Evolutionary conservation across 176 grass and related monocot genomes (phyloP), one percentile per base, ranked within the genome.

Genomic region (Secale cereale): DNA sequence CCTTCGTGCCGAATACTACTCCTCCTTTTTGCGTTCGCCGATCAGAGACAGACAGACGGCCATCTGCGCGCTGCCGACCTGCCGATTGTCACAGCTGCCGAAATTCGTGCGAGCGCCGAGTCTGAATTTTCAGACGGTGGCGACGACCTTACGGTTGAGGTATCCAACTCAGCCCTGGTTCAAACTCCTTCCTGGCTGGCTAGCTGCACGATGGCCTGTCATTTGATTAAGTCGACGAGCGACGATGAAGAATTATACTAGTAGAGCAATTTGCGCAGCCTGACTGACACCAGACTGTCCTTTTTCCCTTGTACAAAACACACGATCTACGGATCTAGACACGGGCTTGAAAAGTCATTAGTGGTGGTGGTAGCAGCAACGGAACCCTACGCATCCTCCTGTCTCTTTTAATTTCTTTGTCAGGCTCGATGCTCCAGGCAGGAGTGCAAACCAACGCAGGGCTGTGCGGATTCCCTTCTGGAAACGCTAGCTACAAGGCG

Each of bases 91-190:
- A 59, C 82, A 70, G 78, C 62, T 50, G 78, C 74, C 63, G 59
- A 54, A 62, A 62, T 40, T 52, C 66, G 41, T 76, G 57, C 59
- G 6, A 85, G 88, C 65, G 65, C 40, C 65, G 40, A 82, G 88
- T 43, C 65, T 45, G 70, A 28, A 65, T 79, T 75, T 20, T 0
- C 6, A 50, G 88, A 75, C 17, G 59, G 40, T 79, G 65, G 77
- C 88, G 79, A 37, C 78, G 68, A 73, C 88, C 25, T 74, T 86
- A 76, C 5, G 68, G 85, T 87, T 90, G 75, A 87, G 84, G 84
- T 43, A 87, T 90, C 84, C 84, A 79, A 83, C 80, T 83, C 74
- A 65, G 82, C 83, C 70, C 80, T 6, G 70, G 14, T 39, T 75
- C 35, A 72, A 48, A 33, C 77, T 33, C 63, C 43, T 46, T 46